Evolutionary conservation across 2,329 filamentous ascomycete species (phyloP), one percentile per base, ranked within the genome.

Genomic region (Xylariales sp.): DNA sequence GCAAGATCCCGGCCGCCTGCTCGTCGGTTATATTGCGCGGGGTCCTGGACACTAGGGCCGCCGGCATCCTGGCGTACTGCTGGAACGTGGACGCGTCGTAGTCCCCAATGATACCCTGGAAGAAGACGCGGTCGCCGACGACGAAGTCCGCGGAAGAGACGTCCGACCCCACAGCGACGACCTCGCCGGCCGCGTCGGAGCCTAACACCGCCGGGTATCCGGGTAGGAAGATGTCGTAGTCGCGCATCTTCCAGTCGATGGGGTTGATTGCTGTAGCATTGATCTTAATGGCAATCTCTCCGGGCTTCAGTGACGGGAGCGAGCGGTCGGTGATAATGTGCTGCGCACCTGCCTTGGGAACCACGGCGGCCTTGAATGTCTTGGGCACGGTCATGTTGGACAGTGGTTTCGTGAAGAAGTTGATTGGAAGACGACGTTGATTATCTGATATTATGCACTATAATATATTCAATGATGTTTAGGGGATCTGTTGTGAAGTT

Each of bases 231-330:
- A 46, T 12, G 3, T 53, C 48, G 16, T 51, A 44, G 41, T 53
- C 49, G 16, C 59, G 56, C 4, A 60, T 48, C 40, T 63, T 63
- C 52, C 57, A 60, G 46, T 63, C 60, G 4, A 60, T 38, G 37
- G 52, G 41, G 59, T 62, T 62, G 30, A 61, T 55, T 7, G 59
- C 58, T 1, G 57, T 53, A 2, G 53, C 52, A 12, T 37, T 42
- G 29, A 45, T 45, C 40, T 40, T 42, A 32, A 45, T 38, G 16
- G 24, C 43, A 18, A 45, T 40, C 37, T 42, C 43, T 8, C 34
- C 33, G 8, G 28, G 27, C 33, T 37, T 30, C 6, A 45, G 37
- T 6, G 37, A 31, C 10, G 37, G 33, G 12, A 42, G 33, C 16
- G 47, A 43, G n/a, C 52, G 51, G 17, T 47, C 43, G 4, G 36